Conservation (phyloP, 805 yeast genomes). For the Kodamaea sagamina region DNA sequence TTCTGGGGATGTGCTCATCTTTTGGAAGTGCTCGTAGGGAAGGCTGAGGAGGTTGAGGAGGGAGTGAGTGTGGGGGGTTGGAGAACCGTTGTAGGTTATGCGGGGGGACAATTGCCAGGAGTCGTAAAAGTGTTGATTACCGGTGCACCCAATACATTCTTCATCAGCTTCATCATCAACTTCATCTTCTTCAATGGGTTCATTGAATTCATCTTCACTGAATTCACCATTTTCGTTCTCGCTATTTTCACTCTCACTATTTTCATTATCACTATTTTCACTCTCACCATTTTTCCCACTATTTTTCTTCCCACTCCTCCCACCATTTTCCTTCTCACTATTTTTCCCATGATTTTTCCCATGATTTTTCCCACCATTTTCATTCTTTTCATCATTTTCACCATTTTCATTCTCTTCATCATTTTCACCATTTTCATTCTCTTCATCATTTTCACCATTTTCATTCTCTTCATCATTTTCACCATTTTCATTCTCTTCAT, state of each 20-base stretch:
- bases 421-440: too few species aligned
- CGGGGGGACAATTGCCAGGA: constrained; percentile 49
- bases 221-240: too few species aligned
- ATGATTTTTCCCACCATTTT: too few species aligned
- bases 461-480: constrained; percentile 15
- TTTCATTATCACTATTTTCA: too few species aligned
- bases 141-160: constrained; percentile 10
- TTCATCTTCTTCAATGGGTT: constrained; percentile 18
- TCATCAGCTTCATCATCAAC: constrained; percentile 19
- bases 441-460: constrained; percentile 11
- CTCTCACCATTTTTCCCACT: constrained; percentile 21
- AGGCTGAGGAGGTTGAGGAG: constrained; percentile 28
- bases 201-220: too few species aligned
- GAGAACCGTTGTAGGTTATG: constrained; percentile 43
- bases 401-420: too few species aligned
- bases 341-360: too few species aligned
- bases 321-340: too few species aligned
- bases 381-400: too few species aligned
- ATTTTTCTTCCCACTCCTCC: constrained; percentile 18
- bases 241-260: too few species aligned
- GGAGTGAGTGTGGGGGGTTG: constrained; percentile 48
- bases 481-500: constrained; percentile 12
- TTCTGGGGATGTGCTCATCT: constrained; percentile 19
- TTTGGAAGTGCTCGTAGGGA: constrained; percentile 29
- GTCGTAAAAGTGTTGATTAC: constrained; percentile 29